Base-by-base conservation (phyloP, 371 early-diverging fungal genomes). In the Apophysomyces trapeziformis region DNA sequence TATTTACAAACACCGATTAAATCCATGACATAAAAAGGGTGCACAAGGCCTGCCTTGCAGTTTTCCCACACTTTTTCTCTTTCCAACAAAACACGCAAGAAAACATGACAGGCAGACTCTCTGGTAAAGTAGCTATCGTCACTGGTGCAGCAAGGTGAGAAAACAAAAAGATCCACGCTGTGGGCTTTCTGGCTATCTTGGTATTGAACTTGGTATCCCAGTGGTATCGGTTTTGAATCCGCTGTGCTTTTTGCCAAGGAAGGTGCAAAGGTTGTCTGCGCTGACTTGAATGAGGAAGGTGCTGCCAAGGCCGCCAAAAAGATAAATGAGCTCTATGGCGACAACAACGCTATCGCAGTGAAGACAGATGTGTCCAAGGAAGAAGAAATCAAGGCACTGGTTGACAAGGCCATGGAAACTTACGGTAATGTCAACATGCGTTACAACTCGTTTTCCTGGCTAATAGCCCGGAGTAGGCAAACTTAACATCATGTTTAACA, bases 401-500 rank as follows among this genome's bases (percentile, higher is more conserved):
- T 93, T n/a, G 87, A 89, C 32, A 71, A 80, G 13, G 90, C 91
- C 12, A 89, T 92, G 56, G 72, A 78, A 46, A 77, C 74, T 35
- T 93, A 84, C 76, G 95, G 94, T 86, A 83, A 39, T 26, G 14
- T 45, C 16, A 41, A 9, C 13, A 35, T n/a, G 41, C 9, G 8
- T 67, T 38, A 18, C 26, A 36, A 35, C 32, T 26, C 32, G 18
- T n/a, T 38, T 16, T 1, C 5, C n/a, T n/a, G 16, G 18, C 57
- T 32, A 18, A 45, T 18, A 45, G 14, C 16, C 26, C 16, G 32
- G 44, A 41, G 32, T 66, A 86, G 88, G 92, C 63, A 90, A 89
- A 66, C 74, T 95, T 50, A 85, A 90, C 69, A 79, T 95, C 61
- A 88, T 94, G 77, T 93, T 95, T 81, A 95, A 95, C 78, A 95